These are phyloP conservation scores for Tolypocladium ophioglossoides DNA, from an alignment of 2,329 filamentous ascomycete species.

Conservation along the genomic window DNA sequence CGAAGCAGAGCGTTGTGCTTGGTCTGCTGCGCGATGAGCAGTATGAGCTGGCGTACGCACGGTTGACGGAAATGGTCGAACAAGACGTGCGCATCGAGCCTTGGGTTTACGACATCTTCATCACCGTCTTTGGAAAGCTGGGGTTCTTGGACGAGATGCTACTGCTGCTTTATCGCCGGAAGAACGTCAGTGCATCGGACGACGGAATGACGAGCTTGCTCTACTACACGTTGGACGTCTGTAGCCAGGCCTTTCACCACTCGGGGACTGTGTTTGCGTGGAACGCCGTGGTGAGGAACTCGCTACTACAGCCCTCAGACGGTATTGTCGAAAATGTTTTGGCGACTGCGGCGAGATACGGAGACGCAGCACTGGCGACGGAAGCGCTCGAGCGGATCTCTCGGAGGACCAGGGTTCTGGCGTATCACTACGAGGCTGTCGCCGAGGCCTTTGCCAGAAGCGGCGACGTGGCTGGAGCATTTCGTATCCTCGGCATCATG, in stretches of 20 bases:
- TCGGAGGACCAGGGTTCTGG: constrained; percentile 36
- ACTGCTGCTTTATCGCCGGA: constrained; percentile 51
- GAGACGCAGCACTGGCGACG: constrained; percentile 58
- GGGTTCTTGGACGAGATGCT: constrained; percentile 72
- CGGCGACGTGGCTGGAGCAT: constrained; percentile 52
- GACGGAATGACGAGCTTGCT: constrained; percentile 44
- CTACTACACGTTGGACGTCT: constrained; percentile 65
- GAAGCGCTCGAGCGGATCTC: constrained; percentile 49
- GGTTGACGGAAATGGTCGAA: constrained; percentile 55
- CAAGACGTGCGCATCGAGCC: constrained; percentile 43
- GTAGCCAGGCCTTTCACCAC: constrained; percentile 52
- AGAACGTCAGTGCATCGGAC: constrained; percentile 21
- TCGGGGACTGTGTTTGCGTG: constrained; percentile 60
- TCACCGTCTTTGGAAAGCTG: constrained; percentile 60
- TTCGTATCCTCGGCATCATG: constrained; percentile 68
- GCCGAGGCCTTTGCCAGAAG: constrained; percentile 55
- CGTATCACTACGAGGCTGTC: constrained; percentile 71
- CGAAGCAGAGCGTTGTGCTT: constrained; percentile 56
- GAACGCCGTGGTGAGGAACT: constrained; percentile 47
- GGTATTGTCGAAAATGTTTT: constrained; percentile 60
- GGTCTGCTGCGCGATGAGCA: constrained; percentile 73
- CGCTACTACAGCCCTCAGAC: constrained; percentile 36
- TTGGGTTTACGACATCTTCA: constrained; percentile 73
- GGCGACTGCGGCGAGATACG: constrained; percentile 57
- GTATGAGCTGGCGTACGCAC: constrained; percentile 67